phyloP scores from a whole-genome alignment of 257 asterid species.

The Thymus mandschuricus region DNA sequence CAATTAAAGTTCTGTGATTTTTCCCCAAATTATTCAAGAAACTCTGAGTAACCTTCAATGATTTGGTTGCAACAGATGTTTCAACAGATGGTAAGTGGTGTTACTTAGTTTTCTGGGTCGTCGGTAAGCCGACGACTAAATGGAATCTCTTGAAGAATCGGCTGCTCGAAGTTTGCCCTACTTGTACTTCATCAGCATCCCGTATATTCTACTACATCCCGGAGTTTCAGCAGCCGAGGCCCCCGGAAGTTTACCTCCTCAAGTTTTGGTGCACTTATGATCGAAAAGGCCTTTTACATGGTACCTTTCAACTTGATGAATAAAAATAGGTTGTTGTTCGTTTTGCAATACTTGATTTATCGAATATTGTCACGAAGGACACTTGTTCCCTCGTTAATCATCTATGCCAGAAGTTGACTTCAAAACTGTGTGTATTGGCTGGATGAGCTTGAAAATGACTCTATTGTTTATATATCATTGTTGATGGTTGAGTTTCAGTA shows the following conservation, averaged over 20 bases:
- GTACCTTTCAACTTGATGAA: slow-evolving; percentile 42
- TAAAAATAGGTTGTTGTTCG: neutral
- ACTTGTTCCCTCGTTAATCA: neutral
- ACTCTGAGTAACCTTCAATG: neutral
- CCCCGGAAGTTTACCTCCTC: slow-evolving; percentile 53
- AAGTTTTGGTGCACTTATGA: slow-evolving; percentile 73
- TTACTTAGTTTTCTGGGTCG: slow-evolving; percentile 76
- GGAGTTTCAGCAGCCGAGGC: slow-evolving; percentile 64
- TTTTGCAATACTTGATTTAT: slow-evolving; percentile 13
- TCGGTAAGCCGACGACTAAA: slow-evolving; percentile 50
- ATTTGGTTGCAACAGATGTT: slow-evolving; percentile 50
- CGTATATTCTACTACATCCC: slow-evolving; percentile 60
- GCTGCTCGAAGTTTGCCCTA: slow-evolving; percentile 74
- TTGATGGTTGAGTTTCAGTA: neutral
- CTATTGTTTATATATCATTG: slow-evolving; percentile 5
- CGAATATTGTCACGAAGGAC: slow-evolving; percentile 2
- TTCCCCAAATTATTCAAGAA: neutral
- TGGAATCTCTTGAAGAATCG: slow-evolving; percentile 69
- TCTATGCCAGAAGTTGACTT: slow-evolving; percentile 33
- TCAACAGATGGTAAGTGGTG: slow-evolving; percentile 90
- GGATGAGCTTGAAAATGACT: neutral
- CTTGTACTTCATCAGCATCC: slow-evolving; percentile 63
- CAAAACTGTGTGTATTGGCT: slow-evolving; percentile 28
- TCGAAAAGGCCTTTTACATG: slow-evolving; percentile 69
- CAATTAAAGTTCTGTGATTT: neutral